Evolutionary conservation across 768 basidiomycete species (phyloP).

Genomic region (Cyclocybe cylindracea): DNA sequence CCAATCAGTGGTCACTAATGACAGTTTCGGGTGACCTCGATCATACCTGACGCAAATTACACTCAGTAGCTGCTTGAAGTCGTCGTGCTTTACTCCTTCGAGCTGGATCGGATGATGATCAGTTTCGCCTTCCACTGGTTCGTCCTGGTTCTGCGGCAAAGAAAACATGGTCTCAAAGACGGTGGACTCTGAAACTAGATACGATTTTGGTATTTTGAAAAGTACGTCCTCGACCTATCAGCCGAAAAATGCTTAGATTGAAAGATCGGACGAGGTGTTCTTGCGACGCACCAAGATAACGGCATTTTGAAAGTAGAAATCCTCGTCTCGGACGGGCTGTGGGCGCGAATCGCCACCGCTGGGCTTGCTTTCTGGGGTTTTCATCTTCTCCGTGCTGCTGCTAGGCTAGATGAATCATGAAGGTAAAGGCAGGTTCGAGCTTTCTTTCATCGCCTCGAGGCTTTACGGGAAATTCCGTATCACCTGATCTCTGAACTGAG

Average conservation of each 20-base stretch:
- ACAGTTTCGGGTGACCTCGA: not conserved
- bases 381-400: not conserved
- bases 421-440: too few relatives aligned
- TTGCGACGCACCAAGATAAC: constrained; percentile 8
- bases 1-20: not conserved
- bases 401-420: too few relatives aligned
- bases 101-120: constrained; percentile 29
- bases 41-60: constrained; percentile 1
- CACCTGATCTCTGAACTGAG: too few relatives aligned
- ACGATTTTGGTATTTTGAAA: constrained; percentile 39
- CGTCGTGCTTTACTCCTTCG: constrained; percentile 19
- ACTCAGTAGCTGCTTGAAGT: constrained; percentile 5
- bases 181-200: constrained; percentile 32
- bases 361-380: not conserved
- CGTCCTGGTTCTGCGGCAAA: constrained; percentile 22
- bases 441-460: too few relatives aligned
- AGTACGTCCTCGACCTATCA: constrained; percentile 36
- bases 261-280: not conserved
- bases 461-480: too few relatives aligned
- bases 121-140: constrained; percentile 22
- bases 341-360: not conserved
- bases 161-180: constrained; percentile 35
- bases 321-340: constrained; percentile 10
- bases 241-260: not conserved
- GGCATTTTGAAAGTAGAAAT: constrained; percentile 12